Evolutionary conservation across 768 basidiomycete species (phyloP).

Genomic region (Leccinum subtestaceum): DNA sequence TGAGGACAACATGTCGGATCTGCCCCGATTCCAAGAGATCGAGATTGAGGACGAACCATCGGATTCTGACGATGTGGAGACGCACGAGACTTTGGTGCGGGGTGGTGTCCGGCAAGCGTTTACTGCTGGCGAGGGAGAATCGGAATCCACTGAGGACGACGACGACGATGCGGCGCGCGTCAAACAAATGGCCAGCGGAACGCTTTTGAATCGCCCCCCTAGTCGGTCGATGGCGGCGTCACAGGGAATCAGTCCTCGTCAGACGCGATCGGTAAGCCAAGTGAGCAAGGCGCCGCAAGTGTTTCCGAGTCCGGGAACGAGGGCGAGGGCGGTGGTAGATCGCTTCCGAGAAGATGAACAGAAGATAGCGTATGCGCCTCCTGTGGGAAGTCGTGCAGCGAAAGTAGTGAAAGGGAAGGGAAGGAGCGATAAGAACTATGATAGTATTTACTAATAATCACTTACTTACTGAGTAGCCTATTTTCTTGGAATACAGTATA

Average conservation of each 20-base stretch:
- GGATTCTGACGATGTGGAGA: conserved; percentile 33
- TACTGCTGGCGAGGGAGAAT: neutral
- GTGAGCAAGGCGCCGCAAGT: neutral
- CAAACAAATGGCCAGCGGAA: conserved; percentile 12
- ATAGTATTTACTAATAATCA: no score
- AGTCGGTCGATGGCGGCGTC: conserved; percentile 5
- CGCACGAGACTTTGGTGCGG: conserved; percentile 16
- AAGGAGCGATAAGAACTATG: neutral
- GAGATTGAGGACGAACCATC: conserved; percentile 11
- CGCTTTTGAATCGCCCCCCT: neutral
- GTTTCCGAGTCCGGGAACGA: conserved; percentile 19
- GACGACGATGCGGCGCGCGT: conserved; percentile 14
- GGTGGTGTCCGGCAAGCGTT: neutral
- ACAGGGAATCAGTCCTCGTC: conserved; percentile 3
- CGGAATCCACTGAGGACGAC: neutral
- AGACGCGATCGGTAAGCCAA: conserved; percentile 6
- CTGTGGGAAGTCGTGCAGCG: conserved; percentile 17
- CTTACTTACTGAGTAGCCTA: no score
- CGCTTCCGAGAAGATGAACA: conserved; percentile 6
- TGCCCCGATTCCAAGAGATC: conserved; percentile 14
- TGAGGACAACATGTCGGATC: neutral
- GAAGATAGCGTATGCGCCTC: conserved; percentile 8
- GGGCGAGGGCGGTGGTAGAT: conserved; percentile 12
- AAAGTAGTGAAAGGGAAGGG: neutral
- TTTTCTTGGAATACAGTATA: neutral